Percentiles rank a stretch among this genome's conserved stretches.
These are phyloP conservation scores for Grigorovia yakushimaensis DNA, from an alignment of 805 yeast species.

Conservation along the genomic window DNA sequence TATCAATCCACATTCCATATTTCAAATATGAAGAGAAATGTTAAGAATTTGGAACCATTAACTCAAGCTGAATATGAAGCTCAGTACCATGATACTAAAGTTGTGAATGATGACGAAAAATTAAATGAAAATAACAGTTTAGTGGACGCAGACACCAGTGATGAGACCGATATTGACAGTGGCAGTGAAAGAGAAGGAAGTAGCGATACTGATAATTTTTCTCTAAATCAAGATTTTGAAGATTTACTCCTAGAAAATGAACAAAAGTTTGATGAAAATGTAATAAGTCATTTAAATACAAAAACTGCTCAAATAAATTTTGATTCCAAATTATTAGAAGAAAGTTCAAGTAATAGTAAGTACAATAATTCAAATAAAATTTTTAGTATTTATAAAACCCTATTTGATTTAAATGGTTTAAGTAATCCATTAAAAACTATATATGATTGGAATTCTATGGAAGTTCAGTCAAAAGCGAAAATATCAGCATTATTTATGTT, in stretches of 20 bases:
- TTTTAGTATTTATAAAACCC: constrained; percentile 58
- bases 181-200: constrained; percentile 29
- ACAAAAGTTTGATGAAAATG: constrained; percentile 17
- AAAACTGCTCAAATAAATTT: constrained; percentile 61
- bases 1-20: constrained; percentile 52
- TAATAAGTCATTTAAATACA: constrained; percentile 38
- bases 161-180: no score
- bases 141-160: no score
- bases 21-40: constrained; percentile 46
- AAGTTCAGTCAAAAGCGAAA: constrained; percentile 16
- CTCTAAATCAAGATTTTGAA: not conserved
- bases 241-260: constrained; percentile 2
- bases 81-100: constrained; percentile 48
- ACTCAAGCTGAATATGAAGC: constrained; percentile 52
- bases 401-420: constrained; percentile 39
- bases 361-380: constrained; percentile 32
- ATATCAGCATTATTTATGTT: constrained; percentile 81
- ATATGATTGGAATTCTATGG: constrained; percentile 27
- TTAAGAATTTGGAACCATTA: constrained; percentile 37
- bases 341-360: not conserved
- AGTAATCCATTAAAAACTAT: constrained; percentile 43
- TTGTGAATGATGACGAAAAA: constrained; percentile 32
- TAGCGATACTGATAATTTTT: constrained; percentile 7
- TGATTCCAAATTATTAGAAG: constrained; percentile 36
- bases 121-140: constrained; percentile 24